These are phyloP conservation scores for Boletus sp. DNA, from an alignment of 768 basidiomycete species.

Conservation along the genomic window DNA sequence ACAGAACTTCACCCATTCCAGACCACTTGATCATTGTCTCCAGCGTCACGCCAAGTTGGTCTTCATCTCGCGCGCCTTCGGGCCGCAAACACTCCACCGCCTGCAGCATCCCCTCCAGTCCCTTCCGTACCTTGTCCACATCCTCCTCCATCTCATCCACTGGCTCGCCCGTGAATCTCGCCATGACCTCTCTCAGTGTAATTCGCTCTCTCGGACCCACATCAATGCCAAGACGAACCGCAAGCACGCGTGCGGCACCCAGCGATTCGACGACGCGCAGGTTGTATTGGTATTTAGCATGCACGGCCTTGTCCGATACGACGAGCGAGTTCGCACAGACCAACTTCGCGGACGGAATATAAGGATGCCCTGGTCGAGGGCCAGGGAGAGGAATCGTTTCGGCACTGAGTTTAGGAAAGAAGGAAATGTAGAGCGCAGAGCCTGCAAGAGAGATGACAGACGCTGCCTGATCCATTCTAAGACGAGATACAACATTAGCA, in stretches of 20 bases:
- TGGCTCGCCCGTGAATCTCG: slow-evolving; percentile 49
- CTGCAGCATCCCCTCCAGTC: slow-evolving; percentile 45
- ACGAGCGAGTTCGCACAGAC: slow-evolving; percentile 57
- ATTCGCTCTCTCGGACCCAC: slow-evolving; percentile 44
- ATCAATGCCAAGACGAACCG: slow-evolving; percentile 50
- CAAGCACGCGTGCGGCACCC: slow-evolving; percentile 73
- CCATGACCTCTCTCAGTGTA: slow-evolving; percentile 67
- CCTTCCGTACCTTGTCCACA: slow-evolving; percentile 45
- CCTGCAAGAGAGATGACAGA: slow-evolving; percentile 73
- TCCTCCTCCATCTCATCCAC: slow-evolving; percentile 37
- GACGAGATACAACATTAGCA: slow-evolving; percentile 1
- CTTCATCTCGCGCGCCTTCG: slow-evolving; percentile 31
- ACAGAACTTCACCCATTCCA: slow-evolving; percentile 52
- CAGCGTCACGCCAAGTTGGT: slow-evolving; percentile 63
- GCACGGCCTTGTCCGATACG: slow-evolving; percentile 74
- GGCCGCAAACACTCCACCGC: slow-evolving; percentile 57
- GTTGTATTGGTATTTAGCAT: slow-evolving; percentile 80
- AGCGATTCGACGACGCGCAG: slow-evolving; percentile 91
- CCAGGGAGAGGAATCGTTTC: slow-evolving; percentile 62
- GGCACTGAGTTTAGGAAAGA: slow-evolving; percentile 72
- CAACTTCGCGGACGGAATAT: slow-evolving; percentile 29
- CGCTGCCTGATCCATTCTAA: slow-evolving; percentile 88
- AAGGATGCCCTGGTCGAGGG: slow-evolving; percentile 19
- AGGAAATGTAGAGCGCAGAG: slow-evolving; percentile 76
- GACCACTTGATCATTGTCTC: slow-evolving; percentile 71